A percentile compares a stretch with the other conserved stretches of the same genome.
phyloP scores from a whole-genome alignment of 139 green algal genomes.

The Trebouxia sp. region DNA sequence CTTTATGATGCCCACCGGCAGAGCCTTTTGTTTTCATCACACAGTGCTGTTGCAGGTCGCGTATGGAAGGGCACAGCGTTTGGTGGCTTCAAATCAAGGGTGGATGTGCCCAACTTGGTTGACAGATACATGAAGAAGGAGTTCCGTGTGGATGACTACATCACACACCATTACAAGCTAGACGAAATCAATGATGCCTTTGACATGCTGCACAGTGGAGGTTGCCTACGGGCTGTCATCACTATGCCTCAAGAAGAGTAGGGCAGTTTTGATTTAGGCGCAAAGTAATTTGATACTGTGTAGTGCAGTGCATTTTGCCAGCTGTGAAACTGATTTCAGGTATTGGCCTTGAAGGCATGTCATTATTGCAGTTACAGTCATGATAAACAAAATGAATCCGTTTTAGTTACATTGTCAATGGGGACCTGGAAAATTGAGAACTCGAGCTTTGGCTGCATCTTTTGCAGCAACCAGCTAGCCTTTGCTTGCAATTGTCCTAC shows the following conservation, averaged over 20 bases:
- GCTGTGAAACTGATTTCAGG: no score
- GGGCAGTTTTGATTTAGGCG: background rate
- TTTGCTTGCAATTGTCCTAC: no score
- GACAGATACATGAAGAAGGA: constrained; percentile 80
- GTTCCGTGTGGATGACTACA: constrained; percentile 77
- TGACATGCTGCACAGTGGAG: constrained; percentile 88
- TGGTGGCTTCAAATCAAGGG: constrained; percentile 87
- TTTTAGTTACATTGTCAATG: no score
- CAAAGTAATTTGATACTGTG: no score
- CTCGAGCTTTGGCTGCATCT: no score
- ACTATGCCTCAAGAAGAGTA: background rate
- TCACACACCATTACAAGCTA: constrained; percentile 85
- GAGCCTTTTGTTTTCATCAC: background rate
- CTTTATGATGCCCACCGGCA: no score
- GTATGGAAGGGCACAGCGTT: constrained; percentile 96
- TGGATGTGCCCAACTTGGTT: constrained; percentile 90
- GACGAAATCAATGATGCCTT: constrained; percentile 94
- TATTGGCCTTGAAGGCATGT: no score
- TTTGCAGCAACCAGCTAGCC: no score
- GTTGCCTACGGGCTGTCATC: constrained; percentile 85
- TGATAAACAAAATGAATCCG: no score
- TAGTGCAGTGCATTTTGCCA: no score
- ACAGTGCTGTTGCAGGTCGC: constrained; percentile 45
- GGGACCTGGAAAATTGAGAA: no score
- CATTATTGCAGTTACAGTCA: no score